Evolutionary conservation across 2,329 filamentous ascomycete species (phyloP).

Genomic region (Scedosporium minutisporum): DNA sequence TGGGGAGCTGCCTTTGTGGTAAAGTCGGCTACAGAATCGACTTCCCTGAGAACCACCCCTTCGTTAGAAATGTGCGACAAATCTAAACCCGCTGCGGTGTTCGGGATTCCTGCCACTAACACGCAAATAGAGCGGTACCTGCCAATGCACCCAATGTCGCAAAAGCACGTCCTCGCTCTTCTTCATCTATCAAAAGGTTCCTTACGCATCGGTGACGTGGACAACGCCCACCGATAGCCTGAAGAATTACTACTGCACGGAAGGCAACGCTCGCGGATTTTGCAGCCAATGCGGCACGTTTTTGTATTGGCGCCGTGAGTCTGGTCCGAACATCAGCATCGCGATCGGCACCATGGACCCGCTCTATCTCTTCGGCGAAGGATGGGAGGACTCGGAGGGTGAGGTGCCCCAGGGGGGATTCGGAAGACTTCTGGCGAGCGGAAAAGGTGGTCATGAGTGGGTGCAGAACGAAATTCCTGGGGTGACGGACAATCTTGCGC

Average conservation of each 20-base stretch:
- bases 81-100: too few relatives aligned
- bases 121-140: slow-evolving; percentile 22
- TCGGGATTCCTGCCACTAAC: not conserved
- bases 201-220: slow-evolving; percentile 24
- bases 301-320: slow-evolving; percentile 33
- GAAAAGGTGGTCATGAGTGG: slow-evolving; percentile 10
- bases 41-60: slow-evolving; percentile 10
- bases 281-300: slow-evolving; percentile 39
- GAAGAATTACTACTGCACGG: slow-evolving; percentile 29
- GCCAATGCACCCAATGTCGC: slow-evolving; percentile 47
- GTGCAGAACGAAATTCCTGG: slow-evolving; percentile 11
- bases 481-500: slow-evolving; percentile 8
- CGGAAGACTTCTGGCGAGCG: slow-evolving; percentile 8
- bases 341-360: slow-evolving; percentile 34
- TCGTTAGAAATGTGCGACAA: slow-evolving; percentile 7
- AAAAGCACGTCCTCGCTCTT: slow-evolving; percentile 39
- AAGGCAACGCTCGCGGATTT: slow-evolving; percentile 34
- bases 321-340: slow-evolving; percentile 20
- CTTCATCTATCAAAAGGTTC: slow-evolving; percentile 29
- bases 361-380: slow-evolving; percentile 10
- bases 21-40: slow-evolving; percentile 9
- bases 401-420: slow-evolving; percentile 10
- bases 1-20: slow-evolving; percentile 11
- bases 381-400: slow-evolving; percentile 7
- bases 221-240: slow-evolving; percentile 20